Conservation (phyloP, 139 green algal species). For the Tetraselmis chui region DNA sequence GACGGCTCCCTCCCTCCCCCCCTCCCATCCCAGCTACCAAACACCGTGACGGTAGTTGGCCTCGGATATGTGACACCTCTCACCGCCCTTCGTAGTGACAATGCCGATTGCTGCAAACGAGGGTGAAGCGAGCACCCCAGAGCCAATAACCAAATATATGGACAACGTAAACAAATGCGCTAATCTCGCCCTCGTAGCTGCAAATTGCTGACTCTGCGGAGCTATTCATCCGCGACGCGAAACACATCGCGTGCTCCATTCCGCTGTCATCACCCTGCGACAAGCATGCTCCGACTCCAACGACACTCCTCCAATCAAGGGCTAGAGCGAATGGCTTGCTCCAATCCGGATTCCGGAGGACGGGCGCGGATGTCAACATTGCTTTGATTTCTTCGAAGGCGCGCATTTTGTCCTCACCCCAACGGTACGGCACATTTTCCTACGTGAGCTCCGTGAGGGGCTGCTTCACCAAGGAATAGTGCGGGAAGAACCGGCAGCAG, state of each 20-base stretch:
- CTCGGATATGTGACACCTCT: no score
- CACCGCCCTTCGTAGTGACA: no score
- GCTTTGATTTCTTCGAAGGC: constrained; percentile 10
- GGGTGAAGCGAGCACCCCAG: no score
- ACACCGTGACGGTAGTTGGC: no score
- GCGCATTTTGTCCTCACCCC: background rate
- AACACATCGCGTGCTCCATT: constrained; percentile 4
- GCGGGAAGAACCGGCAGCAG: background rate
- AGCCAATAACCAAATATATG: no score
- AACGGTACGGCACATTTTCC: background rate
- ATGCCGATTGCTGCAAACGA: no score
- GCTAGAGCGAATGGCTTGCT: constrained; percentile 1
- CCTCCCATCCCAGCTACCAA: no score
- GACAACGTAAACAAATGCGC: no score
- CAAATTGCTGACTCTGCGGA: no score
- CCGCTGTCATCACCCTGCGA: background rate
- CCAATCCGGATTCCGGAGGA: background rate
- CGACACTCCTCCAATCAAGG: constrained; percentile 3
- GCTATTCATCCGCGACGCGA: constrained; percentile 2
- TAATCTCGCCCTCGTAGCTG: no score
- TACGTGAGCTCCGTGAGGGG: background rate
- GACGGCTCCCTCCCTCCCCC: no score
- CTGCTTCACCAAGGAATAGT: background rate
- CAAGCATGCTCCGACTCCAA: constrained; percentile 5
- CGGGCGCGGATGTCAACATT: background rate